phyloP scores from a whole-genome alignment of 2,329 filamentous ascomycete species.

The Fusarium sp. region DNA sequence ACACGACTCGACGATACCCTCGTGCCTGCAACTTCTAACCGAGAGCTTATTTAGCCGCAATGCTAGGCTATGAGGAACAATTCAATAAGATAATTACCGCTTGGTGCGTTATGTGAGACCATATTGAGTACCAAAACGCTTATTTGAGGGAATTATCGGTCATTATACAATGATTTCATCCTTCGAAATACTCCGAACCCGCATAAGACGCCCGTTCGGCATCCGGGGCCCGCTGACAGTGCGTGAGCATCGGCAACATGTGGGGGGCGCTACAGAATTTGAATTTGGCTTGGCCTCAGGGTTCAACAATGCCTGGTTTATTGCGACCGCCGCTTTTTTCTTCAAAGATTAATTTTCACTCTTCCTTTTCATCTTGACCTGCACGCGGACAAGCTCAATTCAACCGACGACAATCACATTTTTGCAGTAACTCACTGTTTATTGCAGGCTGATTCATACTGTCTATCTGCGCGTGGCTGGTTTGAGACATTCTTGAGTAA shows the following conservation, averaged over 20 bases:
- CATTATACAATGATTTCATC: neutral
- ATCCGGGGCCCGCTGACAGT: conserved; percentile 30
- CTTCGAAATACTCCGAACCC: conserved; percentile 15
- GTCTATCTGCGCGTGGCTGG: conserved; percentile 1
- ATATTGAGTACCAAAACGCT: neutral
- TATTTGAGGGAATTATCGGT: neutral
- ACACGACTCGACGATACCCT: conserved; percentile 21
- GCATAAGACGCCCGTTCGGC: conserved; percentile 17
- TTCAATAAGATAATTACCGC: neutral
- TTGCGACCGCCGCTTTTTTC: conserved; percentile 16
- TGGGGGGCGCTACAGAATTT: conserved; percentile 32
- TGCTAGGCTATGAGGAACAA: neutral
- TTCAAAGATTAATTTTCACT: conserved; percentile 21
- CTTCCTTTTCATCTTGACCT: conserved; percentile 17
- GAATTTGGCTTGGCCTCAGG: conserved; percentile 33
- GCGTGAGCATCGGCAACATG: conserved; percentile 17
- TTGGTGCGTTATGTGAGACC: neutral
- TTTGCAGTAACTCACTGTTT: too few species aligned
- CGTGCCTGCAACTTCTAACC: conserved; percentile 1
- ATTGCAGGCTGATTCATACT: neutral
- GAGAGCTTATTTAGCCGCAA: neutral
- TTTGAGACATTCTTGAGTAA: conserved; percentile 14
- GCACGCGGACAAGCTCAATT: conserved; percentile 8
- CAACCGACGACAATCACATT: neutral
- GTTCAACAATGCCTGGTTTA: conserved; percentile 32